These are phyloP conservation scores for Herpetospermum pedunculosum DNA, from an alignment of 306 rosid genomes.

Conservation along the genomic window DNA sequence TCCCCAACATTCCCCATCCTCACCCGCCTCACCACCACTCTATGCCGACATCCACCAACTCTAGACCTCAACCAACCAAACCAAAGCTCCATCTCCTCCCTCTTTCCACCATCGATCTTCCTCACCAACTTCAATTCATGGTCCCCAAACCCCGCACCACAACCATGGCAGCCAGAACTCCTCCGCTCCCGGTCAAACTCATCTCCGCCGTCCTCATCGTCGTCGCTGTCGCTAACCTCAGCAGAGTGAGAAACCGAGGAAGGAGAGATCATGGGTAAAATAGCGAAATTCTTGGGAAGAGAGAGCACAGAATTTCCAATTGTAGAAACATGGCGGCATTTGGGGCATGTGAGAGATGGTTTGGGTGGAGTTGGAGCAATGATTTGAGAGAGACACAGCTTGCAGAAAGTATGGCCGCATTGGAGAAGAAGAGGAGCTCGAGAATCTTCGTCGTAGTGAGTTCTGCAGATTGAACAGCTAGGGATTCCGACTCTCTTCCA, in stretches of 20 bases:
- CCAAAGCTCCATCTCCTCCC: slow-evolving; percentile 81
- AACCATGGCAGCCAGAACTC: not conserved
- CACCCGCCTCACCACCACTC: slow-evolving; percentile 71
- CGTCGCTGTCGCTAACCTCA: slow-evolving; percentile 25
- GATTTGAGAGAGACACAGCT: slow-evolving; percentile 74
- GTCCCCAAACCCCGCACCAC: slow-evolving; percentile 22
- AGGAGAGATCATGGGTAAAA: slow-evolving; percentile 67
- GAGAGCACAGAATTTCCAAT: slow-evolving; percentile 88
- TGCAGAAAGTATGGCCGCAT: slow-evolving; percentile 98
- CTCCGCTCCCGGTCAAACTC: slow-evolving; percentile 36
- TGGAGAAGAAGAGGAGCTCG: slow-evolving; percentile 91
- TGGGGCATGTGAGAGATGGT: slow-evolving; percentile 63
- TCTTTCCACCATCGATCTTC: slow-evolving; percentile 72
- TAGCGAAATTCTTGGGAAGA: slow-evolving; percentile 82
- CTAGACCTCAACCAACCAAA: slow-evolving; percentile 38
- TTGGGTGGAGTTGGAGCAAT: slow-evolving; percentile 50
- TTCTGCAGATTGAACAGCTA: slow-evolving; percentile 88
- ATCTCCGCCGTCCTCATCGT: slow-evolving; percentile 14
- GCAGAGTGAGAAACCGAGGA: slow-evolving; percentile 13
- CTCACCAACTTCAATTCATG: slow-evolving; percentile 62
- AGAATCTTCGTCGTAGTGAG: slow-evolving; percentile 88
- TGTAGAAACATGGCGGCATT: slow-evolving; percentile 85
- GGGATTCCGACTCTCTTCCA: slow-evolving; percentile 59
- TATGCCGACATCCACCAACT: slow-evolving; percentile 59
- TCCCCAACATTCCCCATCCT: slow-evolving; percentile 45